Evolutionary conservation across 2,329 filamentous ascomycete genomes (phyloP), one percentile per base, ranked within the genome.

Genomic region (Kalmusia sp.): DNA sequence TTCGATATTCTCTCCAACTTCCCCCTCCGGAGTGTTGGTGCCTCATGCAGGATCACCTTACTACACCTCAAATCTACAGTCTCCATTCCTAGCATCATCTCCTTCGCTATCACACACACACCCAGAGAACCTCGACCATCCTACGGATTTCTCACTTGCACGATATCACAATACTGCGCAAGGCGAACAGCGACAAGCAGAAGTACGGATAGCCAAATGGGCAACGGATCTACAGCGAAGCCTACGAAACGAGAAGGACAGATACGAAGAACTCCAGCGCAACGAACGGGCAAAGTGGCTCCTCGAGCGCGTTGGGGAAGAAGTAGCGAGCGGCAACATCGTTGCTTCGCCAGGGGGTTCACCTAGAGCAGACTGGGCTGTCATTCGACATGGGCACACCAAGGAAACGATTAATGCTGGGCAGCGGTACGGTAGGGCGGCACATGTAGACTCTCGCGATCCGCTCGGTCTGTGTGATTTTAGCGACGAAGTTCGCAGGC

Each of bases 191-290:
- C 79, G 78, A 6, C 75, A 87, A 35, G 85, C 86, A 11, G 85
- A 88, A 59, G 81, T 93, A n/a, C 82, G 88, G 6, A 80, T 96
- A 15, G 89, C 88, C 1, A 90, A 89, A 67, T 96, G 92, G 92
- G 91, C 92, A 0, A 83, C 86, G 6, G 90, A 95, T 63, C 79
- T 96, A 0, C 91, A 96, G 69, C 84, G 86, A 51, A 91, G 88
- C 65, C 78, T 95, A 1, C 83, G 86, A 24, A 88, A 87, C 52
- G 91, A 95, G 70, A 83, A 87, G n/a, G 83, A 84, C 24, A 79
- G 85, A 59, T 93, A 87, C 56, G 86, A 89, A 55, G 77, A 82
- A 6, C 76, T 90, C 0, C 80, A 76, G 31, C 66, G 82, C 19
- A 82, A 80, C 19, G 86, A 92, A 68, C 77, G 88, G 30, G 86